Base-by-base conservation (phyloP, 2,329 filamentous ascomycete genomes). In the Calonectria pseudoturangicola region DNA sequence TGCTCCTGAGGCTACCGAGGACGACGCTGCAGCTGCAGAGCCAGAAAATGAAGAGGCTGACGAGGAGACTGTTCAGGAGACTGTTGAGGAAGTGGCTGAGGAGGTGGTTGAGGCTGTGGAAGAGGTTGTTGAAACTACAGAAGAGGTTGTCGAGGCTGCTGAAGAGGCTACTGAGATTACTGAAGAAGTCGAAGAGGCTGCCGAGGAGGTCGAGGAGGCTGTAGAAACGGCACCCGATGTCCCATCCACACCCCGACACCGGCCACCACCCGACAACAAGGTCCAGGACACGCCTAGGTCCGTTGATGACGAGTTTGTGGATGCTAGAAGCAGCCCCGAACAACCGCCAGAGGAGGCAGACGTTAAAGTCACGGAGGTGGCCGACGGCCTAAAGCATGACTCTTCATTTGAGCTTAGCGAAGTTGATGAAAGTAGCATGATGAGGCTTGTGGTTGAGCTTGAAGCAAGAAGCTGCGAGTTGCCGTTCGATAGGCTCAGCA, bases 391-490 rank as follows among this genome's bases (percentile, higher is more conserved):
- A 39, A 76, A 68, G 47, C 77, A 76, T 15, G 80, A 83, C 50
- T 79, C 76, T 15, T 87, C 86, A 1, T 86, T 86, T 74, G 82
- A 82, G 15, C 75, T 86, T 65, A 87, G 84, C 69, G 85, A 87
- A 48, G 84, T 81, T 8, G 88, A 88, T 58, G 88, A 90, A 71
- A 84, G 82, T 41, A 87, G 87, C 75, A 84, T 89, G 77, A 81
- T 88, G 62, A 84, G 86, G 64, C 82, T 90, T 7, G 85, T 87
- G 3, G 85, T 87, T n/a, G 88, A 89, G 74, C 79, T 90, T 10
- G 88, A 89, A 74, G 84, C 86, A 30, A 83, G 82, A 27, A 83
- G 82, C 62, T 82, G 82, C 71, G 78, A 82, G 15, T 77, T 78
- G 39, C 76, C 76, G 8, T 68, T 76, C 39, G 73, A 75, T 66